Percentiles rank a stretch among this genome's conserved stretches.
phyloP scores from a whole-genome alignment of 73 alveolate species.

The Paramecium octaurelia region DNA sequence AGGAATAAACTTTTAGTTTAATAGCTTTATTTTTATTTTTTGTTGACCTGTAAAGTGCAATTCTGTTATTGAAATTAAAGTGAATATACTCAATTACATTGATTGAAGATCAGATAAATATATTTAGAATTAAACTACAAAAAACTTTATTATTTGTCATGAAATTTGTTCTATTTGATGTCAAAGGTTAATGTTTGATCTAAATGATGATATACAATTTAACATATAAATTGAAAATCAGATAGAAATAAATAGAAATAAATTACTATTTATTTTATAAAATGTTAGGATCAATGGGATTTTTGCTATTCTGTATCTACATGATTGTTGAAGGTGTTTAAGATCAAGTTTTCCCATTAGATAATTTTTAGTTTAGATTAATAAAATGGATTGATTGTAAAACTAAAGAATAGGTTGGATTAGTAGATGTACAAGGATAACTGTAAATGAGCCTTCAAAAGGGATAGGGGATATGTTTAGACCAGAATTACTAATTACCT shows the following conservation, averaged over 20 bases:
- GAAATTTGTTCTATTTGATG: neutral
- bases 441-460: neutral
- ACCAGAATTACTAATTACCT: neutral
- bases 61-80: neutral
- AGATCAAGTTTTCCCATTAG: neutral
- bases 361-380: neutral
- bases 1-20: neutral
- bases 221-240: neutral
- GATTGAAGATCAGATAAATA: neutral
- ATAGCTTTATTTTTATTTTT: neutral
- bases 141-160: neutral
- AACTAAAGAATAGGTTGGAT: neutral
- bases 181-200: neutral
- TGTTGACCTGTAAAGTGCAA: too few relatives aligned
- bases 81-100: neutral
- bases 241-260: neutral
- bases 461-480: neutral
- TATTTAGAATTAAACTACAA: neutral
- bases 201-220: neutral
- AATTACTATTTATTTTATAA: neutral
- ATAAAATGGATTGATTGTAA: neutral
- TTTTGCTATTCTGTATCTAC: neutral
- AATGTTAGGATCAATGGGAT: neutral
- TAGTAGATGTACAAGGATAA: neutral
- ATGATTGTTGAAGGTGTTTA: neutral